phyloP scores from a whole-genome alignment of 169 alveolate genomes.

The Plasmodium relictum region DNA sequence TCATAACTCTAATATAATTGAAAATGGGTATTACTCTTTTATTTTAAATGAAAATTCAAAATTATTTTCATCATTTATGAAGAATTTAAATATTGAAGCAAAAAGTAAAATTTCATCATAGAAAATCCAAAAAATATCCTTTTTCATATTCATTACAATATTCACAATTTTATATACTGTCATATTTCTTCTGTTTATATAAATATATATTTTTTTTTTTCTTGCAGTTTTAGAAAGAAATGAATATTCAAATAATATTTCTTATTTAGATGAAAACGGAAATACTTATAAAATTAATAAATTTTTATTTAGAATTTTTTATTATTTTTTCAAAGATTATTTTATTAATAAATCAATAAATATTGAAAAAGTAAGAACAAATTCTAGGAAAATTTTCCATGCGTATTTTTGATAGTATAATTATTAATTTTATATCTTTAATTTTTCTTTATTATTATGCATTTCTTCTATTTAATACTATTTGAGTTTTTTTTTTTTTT shows the following conservation, averaged over 20 bases:
- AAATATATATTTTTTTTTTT: neutral
- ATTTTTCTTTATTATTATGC: neutral
- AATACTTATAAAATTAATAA: slow-evolving; percentile 28
- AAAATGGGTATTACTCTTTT: slow-evolving; percentile 37
- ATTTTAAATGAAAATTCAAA: neutral
- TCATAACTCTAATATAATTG: slow-evolving; percentile 6
- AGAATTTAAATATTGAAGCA: slow-evolving; percentile 1
- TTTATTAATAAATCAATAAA: slow-evolving; percentile 11
- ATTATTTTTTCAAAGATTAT: slow-evolving; percentile 24
- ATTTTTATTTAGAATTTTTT: slow-evolving; percentile 10
- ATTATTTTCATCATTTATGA: slow-evolving; percentile 7
- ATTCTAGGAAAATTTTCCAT: neutral
- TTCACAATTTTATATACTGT: neutral
- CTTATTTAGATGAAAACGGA: slow-evolving; percentile 26
- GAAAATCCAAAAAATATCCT: neutral
- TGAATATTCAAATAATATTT: slow-evolving; percentile 36
- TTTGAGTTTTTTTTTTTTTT: neutral
- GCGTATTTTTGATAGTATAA: neutral
- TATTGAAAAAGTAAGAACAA: slow-evolving; percentile 18
- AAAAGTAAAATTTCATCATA: slow-evolving; percentile 19
- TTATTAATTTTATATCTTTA: neutral
- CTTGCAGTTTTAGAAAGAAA: slow-evolving; percentile 32
- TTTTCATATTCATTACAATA: neutral
- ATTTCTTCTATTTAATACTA: neutral
- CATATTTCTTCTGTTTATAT: neutral